Conservation (phyloP, 129 eudicot genomes). For the Centaurea solstitialis region DNA sequence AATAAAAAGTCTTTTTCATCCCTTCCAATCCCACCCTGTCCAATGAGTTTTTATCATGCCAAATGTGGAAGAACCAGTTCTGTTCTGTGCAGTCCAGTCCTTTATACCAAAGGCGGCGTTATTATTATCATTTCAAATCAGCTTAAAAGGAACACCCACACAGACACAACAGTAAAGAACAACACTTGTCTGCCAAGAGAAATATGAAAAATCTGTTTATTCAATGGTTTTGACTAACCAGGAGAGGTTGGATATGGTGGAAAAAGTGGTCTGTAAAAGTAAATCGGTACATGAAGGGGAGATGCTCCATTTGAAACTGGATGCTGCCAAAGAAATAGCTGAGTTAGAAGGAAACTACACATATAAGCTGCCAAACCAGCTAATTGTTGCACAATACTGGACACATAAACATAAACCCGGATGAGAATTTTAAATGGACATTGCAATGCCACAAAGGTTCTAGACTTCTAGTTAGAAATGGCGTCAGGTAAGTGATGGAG, state of each 20-base stretch:
- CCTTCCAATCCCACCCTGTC: too few relatives aligned
- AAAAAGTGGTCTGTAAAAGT: not conserved
- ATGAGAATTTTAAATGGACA: too few relatives aligned
- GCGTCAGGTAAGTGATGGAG: too few relatives aligned
- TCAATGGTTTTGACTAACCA: not conserved
- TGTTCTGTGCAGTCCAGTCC: too few relatives aligned
- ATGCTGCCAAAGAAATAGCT: not conserved
- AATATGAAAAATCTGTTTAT: not conserved
- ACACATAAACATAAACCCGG: slow-evolving; percentile 1
- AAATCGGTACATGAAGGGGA: not conserved
- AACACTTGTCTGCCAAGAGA: not conserved
- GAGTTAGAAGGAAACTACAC: not conserved
- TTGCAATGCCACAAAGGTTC: too few relatives aligned
- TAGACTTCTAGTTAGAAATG: too few relatives aligned
- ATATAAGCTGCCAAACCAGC: not conserved
- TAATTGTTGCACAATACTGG: slow-evolving; percentile 5
- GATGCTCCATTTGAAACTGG: not conserved
- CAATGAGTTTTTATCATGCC: too few relatives aligned
- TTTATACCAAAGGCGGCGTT: too few relatives aligned
- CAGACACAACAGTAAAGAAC: not conserved
- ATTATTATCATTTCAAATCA: not conserved
- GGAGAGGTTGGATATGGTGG: not conserved
- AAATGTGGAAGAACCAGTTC: too few relatives aligned
- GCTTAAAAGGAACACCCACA: not conserved
- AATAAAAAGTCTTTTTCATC: too few relatives aligned